phyloP scores from a whole-genome alignment of 768 basidiomycete genomes.

The Mycena capillaripes region DNA sequence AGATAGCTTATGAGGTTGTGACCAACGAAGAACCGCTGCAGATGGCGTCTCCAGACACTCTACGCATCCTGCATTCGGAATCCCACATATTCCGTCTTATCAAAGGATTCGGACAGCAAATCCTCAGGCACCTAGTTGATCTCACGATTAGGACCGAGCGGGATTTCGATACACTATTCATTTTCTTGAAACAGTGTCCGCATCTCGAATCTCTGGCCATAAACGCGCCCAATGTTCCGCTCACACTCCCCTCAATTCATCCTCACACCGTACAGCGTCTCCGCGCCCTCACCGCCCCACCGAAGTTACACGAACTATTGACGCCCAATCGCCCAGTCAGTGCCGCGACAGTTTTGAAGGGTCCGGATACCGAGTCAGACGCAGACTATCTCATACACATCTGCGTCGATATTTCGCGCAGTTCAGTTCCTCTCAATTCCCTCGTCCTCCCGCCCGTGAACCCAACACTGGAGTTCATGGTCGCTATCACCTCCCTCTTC shows the following conservation, averaged over 20 bases:
- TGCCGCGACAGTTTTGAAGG: not conserved
- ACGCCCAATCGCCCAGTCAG: not conserved
- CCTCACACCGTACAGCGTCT: too few relatives aligned
- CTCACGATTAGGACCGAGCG: too few relatives aligned
- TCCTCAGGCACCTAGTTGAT: not conserved
- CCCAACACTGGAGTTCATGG: not conserved
- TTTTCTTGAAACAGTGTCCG: not conserved
- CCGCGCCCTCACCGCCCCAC: too few relatives aligned
- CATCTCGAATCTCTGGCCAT: too few relatives aligned
- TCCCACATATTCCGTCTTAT: not conserved
- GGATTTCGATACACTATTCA: too few relatives aligned
- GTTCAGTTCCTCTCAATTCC: not conserved
- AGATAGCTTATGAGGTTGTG: too few relatives aligned
- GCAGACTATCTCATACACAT: not conserved
- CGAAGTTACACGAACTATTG: too few relatives aligned
- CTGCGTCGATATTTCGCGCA: not conserved
- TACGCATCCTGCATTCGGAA: not conserved
- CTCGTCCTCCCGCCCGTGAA: not conserved
- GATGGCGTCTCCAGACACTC: not conserved
- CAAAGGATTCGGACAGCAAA: not conserved
- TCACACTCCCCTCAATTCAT: too few relatives aligned
- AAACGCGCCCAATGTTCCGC: too few relatives aligned
- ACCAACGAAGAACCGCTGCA: not conserved
- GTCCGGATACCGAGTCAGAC: not conserved
- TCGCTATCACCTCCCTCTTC: not conserved